Evolutionary conservation across 2,329 filamentous ascomycete species (phyloP).

Genomic region (Aspergillus pseudotamarii): DNA sequence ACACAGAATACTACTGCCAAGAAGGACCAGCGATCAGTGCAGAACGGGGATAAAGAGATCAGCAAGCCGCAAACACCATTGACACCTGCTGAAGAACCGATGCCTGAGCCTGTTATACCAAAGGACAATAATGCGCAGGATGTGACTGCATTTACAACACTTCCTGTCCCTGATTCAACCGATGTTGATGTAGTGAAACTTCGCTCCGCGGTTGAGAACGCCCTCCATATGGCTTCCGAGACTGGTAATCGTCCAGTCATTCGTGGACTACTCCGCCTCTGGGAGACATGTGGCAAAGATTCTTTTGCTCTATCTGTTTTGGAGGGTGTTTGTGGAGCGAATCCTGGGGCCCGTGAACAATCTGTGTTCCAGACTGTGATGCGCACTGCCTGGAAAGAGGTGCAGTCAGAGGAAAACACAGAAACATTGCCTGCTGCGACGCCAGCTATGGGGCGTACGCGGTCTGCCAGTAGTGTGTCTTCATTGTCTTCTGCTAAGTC

Average conservation of each 20-base stretch:
- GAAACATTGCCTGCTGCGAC: conserved; percentile 7
- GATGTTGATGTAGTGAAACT: conserved; percentile 34
- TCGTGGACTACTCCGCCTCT: conserved; percentile 32
- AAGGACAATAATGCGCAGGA: conserved; percentile 20
- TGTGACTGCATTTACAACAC: conserved; percentile 21
- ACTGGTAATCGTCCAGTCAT: conserved; percentile 31
- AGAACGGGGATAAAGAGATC: conserved; percentile 15
- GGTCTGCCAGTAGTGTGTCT: conserved; percentile 35
- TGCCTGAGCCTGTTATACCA: conserved; percentile 9
- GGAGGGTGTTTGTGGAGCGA: conserved; percentile 32
- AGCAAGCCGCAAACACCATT: conserved; percentile 19
- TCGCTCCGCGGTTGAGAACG: conserved; percentile 29
- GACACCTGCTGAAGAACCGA: conserved; percentile 18
- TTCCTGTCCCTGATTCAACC: conserved; percentile 25
- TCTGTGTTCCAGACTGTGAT: conserved; percentile 35
- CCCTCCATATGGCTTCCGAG: conserved; percentile 32
- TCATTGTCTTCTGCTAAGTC: conserved; percentile 46
- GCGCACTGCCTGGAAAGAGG: conserved; percentile 30
- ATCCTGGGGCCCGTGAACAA: conserved; percentile 28
- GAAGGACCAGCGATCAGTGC: conserved; percentile 38
- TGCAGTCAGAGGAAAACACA: conserved; percentile 17
- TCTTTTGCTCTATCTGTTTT: conserved; percentile 35
- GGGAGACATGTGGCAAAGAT: conserved; percentile 32
- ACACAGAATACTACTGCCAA: conserved; percentile 45
- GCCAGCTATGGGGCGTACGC: conserved; percentile 21